Evolutionary conservation across 768 basidiomycete genomes (phyloP), one percentile per base, ranked within the genome.

Genomic region (Agrocybe praecox): DNA sequence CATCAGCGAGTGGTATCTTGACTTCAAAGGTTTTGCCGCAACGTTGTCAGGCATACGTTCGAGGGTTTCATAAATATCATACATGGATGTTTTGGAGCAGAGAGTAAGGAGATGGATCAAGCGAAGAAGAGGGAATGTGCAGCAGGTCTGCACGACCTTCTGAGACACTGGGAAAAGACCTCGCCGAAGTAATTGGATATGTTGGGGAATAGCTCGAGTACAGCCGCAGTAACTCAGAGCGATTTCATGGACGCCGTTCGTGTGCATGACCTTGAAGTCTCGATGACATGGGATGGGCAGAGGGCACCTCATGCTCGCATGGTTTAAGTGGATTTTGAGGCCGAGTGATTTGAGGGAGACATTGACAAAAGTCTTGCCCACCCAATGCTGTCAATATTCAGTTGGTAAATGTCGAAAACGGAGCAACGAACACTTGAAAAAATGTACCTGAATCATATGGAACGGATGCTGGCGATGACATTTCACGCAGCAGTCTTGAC

Each of bases 151-250:
- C 0, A 64, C 63, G 10, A 44, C n/a, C 4, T 33, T 32, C 6
- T 62, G 60, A 6, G 61, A 61, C 4, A 61, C 57, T 12, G 65
- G 67, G 49, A 55, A 64, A 36, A 63, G 56, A 5, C 58, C 12
- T 14, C 45, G 45, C 2, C 45, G 45, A 18, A 55, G 32, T 15
- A 46, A 45, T 21, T 68, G 67, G n/a, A 57, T 24, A n/a, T 56
- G 52, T 18, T 55, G 22, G 12, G 52, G 59, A 18, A 52, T 22
- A 4, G 43, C 53, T 4, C 29, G 45, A 12, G 49, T 22, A 47
- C 69, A 71, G 19, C 60, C 52, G 49, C 69, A 71, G 36, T 67
- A 71, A n/a, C 58, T 44, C 12, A 70, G 21, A 8, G 40, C 32
- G 12, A 67, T 53, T 24, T 58, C 24, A 48, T 70, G 67, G 10